phyloP scores from a whole-genome alignment of 768 basidiomycete genomes.

The Mycena alexandri region DNA sequence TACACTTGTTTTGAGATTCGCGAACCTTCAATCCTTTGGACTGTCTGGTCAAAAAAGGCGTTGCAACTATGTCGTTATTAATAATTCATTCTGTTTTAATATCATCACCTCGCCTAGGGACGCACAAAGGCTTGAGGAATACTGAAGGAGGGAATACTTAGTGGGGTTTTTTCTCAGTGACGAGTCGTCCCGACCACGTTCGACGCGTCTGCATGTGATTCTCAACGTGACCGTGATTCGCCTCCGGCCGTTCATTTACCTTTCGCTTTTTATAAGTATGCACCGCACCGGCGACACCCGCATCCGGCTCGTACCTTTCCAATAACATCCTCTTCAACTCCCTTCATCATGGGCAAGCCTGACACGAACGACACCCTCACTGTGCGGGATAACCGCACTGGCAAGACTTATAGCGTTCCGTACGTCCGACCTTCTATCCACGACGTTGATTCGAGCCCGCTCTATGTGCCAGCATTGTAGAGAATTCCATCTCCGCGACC shows the following conservation, averaged over 20 bases:
- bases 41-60: too few relatives aligned
- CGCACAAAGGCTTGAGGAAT: too few relatives aligned
- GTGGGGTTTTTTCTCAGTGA: too few relatives aligned
- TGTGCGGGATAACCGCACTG: constrained; percentile 88
- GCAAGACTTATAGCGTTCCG: constrained; percentile 81
- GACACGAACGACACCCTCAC: constrained; percentile 60
- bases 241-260: neutral
- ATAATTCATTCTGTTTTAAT: too few relatives aligned
- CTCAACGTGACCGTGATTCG: too few relatives aligned
- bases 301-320: constrained; percentile 16
- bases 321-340: constrained; percentile 1
- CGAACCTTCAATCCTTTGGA: too few relatives aligned
- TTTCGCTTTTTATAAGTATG: constrained; percentile 9
- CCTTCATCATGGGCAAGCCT: constrained; percentile 35
- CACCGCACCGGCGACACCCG: constrained; percentile 19
- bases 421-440: constrained; percentile 52
- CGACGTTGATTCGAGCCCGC: constrained; percentile 6
- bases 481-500: constrained; percentile 85
- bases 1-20: too few relatives aligned
- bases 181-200: too few relatives aligned
- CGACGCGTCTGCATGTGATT: constrained; percentile 26
- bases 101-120: too few relatives aligned
- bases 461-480: constrained; percentile 66
- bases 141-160: too few relatives aligned
- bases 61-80: too few relatives aligned